Conservation (phyloP, 108 stramenopile genomes). For the Poteriospumella lacustris region DNA sequence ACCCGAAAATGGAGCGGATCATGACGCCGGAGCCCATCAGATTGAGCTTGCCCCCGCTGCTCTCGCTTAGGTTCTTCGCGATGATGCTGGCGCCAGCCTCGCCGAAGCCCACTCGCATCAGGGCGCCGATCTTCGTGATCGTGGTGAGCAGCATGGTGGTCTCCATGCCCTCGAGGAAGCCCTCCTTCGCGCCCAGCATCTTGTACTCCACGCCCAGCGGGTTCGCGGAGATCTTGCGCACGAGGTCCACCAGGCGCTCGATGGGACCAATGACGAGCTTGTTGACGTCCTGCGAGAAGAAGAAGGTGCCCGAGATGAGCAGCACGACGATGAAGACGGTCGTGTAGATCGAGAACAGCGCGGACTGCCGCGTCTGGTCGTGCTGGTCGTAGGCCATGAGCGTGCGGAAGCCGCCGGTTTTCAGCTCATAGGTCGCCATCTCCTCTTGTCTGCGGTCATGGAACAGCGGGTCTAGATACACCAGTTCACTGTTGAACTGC, state of each 20-base stretch:
- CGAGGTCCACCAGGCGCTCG: slow-evolving; percentile 61
- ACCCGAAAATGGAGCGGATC: slow-evolving; percentile 86
- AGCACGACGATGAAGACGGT: slow-evolving; percentile 62
- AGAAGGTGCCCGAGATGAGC: slow-evolving; percentile 51
- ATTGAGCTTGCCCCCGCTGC: slow-evolving; percentile 62
- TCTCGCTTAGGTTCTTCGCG: slow-evolving; percentile 70
- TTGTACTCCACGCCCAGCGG: slow-evolving; percentile 34
- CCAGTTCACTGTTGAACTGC: not conserved
- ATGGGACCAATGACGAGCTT: slow-evolving; percentile 67
- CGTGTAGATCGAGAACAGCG: slow-evolving; percentile 51
- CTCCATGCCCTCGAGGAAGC: slow-evolving; percentile 61
- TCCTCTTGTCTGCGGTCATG: not conserved
- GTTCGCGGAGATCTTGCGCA: slow-evolving; percentile 23
- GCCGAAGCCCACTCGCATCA: slow-evolving; percentile 90
- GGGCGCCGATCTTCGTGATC: slow-evolving; percentile 80
- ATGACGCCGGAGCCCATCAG: slow-evolving; percentile 77
- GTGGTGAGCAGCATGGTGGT: slow-evolving; percentile 82
- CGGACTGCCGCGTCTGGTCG: slow-evolving; percentile 36
- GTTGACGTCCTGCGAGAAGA: slow-evolving; percentile 62
- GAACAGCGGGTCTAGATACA: not conserved
- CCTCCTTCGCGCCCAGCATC: slow-evolving; percentile 21
- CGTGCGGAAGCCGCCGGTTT: not conserved
- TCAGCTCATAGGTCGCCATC: not conserved
- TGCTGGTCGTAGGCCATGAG: slow-evolving; percentile 43
- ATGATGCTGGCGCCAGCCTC: slow-evolving; percentile 93